phyloP scores from a whole-genome alignment of 441 rosid species.

The Viola pubescens region DNA sequence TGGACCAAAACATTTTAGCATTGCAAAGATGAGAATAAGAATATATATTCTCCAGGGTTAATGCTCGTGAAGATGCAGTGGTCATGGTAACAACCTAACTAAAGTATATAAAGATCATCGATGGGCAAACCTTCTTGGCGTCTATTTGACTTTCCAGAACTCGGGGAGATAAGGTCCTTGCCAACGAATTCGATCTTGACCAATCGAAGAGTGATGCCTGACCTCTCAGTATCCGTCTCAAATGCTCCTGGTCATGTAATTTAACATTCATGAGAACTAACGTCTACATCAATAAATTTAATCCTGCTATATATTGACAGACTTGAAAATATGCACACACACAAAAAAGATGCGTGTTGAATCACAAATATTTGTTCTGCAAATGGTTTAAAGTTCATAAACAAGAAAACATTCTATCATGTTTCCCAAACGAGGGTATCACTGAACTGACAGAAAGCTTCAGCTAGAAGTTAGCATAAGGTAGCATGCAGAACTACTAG shows the following conservation, averaged over 20 bases:
- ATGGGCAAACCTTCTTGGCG: constrained; percentile 73
- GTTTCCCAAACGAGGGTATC: not conserved
- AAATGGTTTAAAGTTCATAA: not conserved
- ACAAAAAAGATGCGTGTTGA: too few species aligned
- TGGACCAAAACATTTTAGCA: not conserved
- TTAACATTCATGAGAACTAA: not conserved
- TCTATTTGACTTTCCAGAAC: constrained; percentile 94
- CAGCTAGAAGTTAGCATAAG: not conserved
- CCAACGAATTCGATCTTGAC: constrained; percentile 91
- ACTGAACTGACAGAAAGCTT: not conserved
- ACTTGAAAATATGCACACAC: too few species aligned
- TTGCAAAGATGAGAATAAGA: not conserved
- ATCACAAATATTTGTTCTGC: too few species aligned
- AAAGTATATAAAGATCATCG: not conserved
- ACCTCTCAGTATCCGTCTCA: constrained; percentile 94
- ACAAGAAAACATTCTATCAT: not conserved
- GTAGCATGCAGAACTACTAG: not conserved
- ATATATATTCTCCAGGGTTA: not conserved
- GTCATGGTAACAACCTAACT: not conserved
- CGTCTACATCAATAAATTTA: not conserved
- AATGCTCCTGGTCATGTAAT: constrained; percentile 50
- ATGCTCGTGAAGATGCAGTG: not conserved
- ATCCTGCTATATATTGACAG: not conserved
- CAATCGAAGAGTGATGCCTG: constrained; percentile 93
- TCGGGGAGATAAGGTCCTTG: constrained; percentile 92